These are phyloP conservation scores for Umbelopsis sp. DNA, from an alignment of 192 early-diverging fungal species.

Conservation along the genomic window DNA sequence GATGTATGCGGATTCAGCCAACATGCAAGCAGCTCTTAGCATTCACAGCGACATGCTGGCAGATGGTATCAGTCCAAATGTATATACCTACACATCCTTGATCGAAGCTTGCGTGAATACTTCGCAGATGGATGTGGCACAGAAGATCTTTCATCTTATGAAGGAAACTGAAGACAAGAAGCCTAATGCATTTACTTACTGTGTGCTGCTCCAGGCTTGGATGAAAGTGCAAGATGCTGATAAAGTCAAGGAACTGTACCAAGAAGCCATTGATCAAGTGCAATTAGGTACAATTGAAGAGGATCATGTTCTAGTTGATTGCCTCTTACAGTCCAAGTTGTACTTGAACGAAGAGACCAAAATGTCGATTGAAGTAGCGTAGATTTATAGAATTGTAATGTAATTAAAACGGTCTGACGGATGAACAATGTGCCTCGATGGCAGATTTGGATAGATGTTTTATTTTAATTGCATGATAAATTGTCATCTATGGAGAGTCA, in stretches of 20 bases:
- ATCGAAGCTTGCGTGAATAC: slow-evolving; percentile 31
- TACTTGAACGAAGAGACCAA: neutral
- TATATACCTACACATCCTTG: slow-evolving; percentile 37
- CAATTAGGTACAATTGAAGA: neutral
- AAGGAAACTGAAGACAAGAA: neutral
- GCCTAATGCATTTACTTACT: slow-evolving; percentile 42
- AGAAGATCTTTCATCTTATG: slow-evolving; percentile 41
- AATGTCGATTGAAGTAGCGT: neutral
- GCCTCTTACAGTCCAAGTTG: neutral
- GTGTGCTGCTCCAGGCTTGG: slow-evolving; percentile 29
- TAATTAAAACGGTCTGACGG: neutral
- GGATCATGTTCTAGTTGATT: neutral
- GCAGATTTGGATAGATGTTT: too few species aligned
- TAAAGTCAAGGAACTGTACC: neutral
- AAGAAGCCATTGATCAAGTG: neutral
- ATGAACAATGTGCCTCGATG: neutral
- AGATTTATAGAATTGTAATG: neutral
- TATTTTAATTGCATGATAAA: too few species aligned
- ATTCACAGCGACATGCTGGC: slow-evolving; percentile 34
- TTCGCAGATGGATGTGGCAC: slow-evolving; percentile 28
- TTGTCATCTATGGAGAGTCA: too few species aligned
- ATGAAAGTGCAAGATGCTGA: neutral
- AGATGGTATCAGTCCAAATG: slow-evolving; percentile 26
- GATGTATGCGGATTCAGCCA: slow-evolving; percentile 21
- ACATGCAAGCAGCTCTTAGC: slow-evolving; percentile 14